These are phyloP conservation scores for Tardiomyces depauwii DNA, from an alignment of 1,139 yeast species.

Conservation along the genomic window DNA sequence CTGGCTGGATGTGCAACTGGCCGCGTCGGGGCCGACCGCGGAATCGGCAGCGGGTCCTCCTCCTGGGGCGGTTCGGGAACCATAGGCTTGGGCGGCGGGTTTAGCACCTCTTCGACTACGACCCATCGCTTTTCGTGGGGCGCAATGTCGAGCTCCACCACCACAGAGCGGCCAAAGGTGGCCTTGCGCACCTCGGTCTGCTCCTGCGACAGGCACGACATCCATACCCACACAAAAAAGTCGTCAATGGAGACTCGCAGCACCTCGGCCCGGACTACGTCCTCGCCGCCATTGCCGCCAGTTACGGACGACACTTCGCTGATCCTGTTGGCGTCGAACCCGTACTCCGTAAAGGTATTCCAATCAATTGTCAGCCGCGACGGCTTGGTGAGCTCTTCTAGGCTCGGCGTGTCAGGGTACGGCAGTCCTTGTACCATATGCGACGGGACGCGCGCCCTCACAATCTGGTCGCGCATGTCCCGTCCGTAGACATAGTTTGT, in stretches of 20 bases:
- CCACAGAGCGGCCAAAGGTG: slow-evolving; percentile 69
- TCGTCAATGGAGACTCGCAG: slow-evolving; percentile 68
- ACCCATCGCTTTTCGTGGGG: slow-evolving; percentile 57
- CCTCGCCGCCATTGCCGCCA: slow-evolving; percentile 1
- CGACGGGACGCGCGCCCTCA: slow-evolving; percentile 15
- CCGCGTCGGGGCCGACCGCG: neutral
- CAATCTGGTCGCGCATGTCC: slow-evolving; percentile 14
- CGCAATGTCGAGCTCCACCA: slow-evolving; percentile 46
- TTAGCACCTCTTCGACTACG: slow-evolving; percentile 48
- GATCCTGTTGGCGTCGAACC: slow-evolving; percentile 3
- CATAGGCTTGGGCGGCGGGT: slow-evolving; percentile 11
- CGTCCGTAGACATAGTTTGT: slow-evolving; percentile 22
- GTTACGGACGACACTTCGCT: slow-evolving; percentile 2
- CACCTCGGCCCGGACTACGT: slow-evolving; percentile 37
- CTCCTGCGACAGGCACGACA: slow-evolving; percentile 65
- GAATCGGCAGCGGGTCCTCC: neutral
- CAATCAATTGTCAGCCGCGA: slow-evolving; percentile 6
- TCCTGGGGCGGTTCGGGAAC: neutral
- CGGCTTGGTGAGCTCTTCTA: neutral
- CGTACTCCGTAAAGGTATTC: slow-evolving; percentile 8
- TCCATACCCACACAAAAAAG: slow-evolving; percentile 87
- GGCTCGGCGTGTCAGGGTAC: slow-evolving; percentile 14
- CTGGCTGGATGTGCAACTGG: neutral
- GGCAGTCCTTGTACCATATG: slow-evolving; percentile 17
- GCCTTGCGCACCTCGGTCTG: slow-evolving; percentile 55